Evolutionary conservation across 768 basidiomycete species (phyloP).

Genomic region (Lactarius trivialis): DNA sequence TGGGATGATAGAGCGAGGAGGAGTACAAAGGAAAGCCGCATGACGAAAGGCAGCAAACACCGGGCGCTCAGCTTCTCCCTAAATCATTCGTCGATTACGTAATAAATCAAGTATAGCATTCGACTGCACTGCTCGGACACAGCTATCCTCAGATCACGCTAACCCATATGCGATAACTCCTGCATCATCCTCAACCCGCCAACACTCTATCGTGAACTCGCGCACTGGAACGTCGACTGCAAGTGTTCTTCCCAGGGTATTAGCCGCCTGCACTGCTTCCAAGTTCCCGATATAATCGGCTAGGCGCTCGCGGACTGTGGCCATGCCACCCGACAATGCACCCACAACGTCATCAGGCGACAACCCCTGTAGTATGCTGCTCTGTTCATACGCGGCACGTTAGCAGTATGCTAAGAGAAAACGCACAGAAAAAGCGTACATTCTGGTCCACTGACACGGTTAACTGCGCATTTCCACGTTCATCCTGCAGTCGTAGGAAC

Average conservation of each 20-base stretch:
- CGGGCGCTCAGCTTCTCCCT: neutral
- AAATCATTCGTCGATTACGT: neutral
- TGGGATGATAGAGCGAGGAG: constrained; percentile 29
- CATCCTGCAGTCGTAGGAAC: constrained; percentile 20
- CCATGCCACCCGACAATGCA: neutral
- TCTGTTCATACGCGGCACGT: constrained; percentile 2
- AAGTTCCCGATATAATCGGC: constrained; percentile 19
- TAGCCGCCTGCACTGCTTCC: constrained; percentile 13
- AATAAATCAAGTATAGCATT: neutral
- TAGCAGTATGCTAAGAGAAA: neutral
- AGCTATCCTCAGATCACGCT: neutral
- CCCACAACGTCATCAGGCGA: constrained; percentile 5
- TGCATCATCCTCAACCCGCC: constrained; percentile 10
- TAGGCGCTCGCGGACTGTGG: constrained; percentile 14
- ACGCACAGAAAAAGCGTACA: neutral
- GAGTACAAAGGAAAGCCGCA: constrained; percentile 25
- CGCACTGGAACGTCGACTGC: neutral
- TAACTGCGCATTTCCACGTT: constrained; percentile 7
- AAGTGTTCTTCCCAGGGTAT: constrained; percentile 5
- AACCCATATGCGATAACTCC: constrained; percentile 10
- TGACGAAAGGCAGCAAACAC: constrained; percentile 5
- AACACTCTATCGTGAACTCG: constrained; percentile 20
- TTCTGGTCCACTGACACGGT: constrained; percentile 18
- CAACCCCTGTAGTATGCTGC: constrained; percentile 9
- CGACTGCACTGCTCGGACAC: too few relatives aligned